Conservation (phyloP, 2,329 filamentous ascomycete genomes). For the Knoxdaviesia proteae region DNA sequence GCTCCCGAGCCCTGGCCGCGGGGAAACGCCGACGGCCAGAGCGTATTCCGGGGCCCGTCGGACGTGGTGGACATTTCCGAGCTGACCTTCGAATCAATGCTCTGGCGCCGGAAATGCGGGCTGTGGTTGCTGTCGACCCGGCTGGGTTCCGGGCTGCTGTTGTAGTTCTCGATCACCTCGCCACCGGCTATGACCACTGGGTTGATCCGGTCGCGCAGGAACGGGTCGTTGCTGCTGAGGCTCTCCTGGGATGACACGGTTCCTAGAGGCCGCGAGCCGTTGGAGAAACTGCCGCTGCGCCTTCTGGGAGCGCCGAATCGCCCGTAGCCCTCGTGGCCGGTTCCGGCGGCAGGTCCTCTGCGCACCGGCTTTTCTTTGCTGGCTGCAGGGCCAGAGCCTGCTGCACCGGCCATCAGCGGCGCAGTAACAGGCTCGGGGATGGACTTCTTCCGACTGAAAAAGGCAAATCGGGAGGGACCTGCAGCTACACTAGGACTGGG, state of each 20-base stretch:
- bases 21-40: conserved; percentile 34
- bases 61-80: conserved; percentile 19
- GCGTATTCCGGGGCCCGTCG: conserved; percentile 19
- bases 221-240: conserved; percentile 28
- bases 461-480: conserved; percentile 46
- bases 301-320: conserved; percentile 39
- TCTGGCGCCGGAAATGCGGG: conserved; percentile 17
- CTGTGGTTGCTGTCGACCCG: conserved; percentile 31
- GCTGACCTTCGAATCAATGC: conserved; percentile 19
- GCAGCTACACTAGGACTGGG: conserved; percentile 33
- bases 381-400: conserved; percentile 15
- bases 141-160: conserved; percentile 25
- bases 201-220: conserved; percentile 39
- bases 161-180: conserved; percentile 38
- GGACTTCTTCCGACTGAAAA: conserved; percentile 57
- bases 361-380: conserved; percentile 36
- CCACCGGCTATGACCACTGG: conserved; percentile 47
- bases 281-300: conserved; percentile 39
- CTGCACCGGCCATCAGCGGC: conserved; percentile 5
- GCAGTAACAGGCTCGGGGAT: conserved; percentile 19
- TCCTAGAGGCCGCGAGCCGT: conserved; percentile 19
- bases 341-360: conserved; percentile 77
- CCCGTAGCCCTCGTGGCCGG: conserved; percentile 75
- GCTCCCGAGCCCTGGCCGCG: conserved; percentile 9
- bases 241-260: conserved; percentile 30